Evolutionary conservation across 495 filamentous ascomycete genomes (phyloP).

Genomic region (Neurospora intermedia): DNA sequence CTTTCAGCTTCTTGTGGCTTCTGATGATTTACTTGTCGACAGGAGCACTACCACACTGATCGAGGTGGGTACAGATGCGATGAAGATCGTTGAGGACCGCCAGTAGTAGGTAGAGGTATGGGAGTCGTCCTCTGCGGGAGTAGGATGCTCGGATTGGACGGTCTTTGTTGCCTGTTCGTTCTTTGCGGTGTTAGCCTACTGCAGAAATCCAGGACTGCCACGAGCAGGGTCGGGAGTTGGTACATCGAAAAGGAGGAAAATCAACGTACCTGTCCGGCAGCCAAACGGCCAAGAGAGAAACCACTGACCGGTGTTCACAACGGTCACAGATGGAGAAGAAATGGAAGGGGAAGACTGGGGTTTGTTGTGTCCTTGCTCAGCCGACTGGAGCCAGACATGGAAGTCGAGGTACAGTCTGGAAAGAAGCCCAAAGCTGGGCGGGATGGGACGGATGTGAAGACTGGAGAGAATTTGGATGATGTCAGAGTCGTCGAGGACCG

Average conservation of each 20-base stretch:
- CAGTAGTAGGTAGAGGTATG: too few relatives aligned
- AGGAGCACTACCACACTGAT: constrained; percentile 5
- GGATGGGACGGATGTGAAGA: too few relatives aligned
- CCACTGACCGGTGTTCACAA: not conserved
- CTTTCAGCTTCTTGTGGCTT: constrained; percentile 26
- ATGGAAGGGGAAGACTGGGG: not conserved
- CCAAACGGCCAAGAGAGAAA: not conserved
- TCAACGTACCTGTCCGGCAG: not conserved
- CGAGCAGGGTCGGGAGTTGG: not conserved
- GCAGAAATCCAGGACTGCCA: not conserved
- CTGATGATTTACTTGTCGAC: constrained; percentile 31
- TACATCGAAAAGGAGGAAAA: not conserved
- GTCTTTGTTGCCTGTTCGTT: not conserved
- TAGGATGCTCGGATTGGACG: not conserved
- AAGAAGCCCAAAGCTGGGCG: not conserved
- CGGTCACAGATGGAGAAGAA: not conserved
- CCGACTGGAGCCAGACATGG: not conserved
- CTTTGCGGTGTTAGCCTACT: not conserved
- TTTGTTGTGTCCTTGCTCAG: not conserved
- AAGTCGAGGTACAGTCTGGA: not conserved
- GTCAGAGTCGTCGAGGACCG: not conserved
- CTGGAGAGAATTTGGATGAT: not conserved
- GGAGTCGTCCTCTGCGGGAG: not conserved
- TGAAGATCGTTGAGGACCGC: not conserved
- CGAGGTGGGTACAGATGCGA: not conserved